Evolutionary conservation across 2,329 filamentous ascomycete genomes (phyloP), one percentile per base, ranked within the genome.

Genomic region (Elsinoe perseae): DNA sequence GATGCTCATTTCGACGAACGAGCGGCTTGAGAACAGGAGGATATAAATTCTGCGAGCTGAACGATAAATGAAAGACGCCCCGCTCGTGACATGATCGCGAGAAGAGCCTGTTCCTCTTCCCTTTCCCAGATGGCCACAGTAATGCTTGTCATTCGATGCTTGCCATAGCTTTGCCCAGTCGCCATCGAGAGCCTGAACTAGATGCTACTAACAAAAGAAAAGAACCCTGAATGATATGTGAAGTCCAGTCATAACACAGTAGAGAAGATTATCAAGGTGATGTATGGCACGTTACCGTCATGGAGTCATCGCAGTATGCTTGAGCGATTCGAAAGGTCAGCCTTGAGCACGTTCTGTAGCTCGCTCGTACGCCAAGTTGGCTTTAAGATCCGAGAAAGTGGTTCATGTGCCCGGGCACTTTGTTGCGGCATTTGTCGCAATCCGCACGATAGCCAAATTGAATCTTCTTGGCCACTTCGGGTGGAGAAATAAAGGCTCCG

Each of bases 321-420:
- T 14, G 32, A 36, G n/a, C 32, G 5, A 4, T 36, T 36, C 32
- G 32, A 9, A 12, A 14, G 9, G n/a, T 9, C 43, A 48, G 43
- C 16, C 18, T 25, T 9, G 28, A 48, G 14, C 23, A 32, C 8
- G 8, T 18, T 30, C 18, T 27, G 43, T 2, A 4, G 48, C 23
- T 52, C 16, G 5, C 14, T 20, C 9, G 14, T 8, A 5, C 36
- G 12, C 27, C 30, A 25, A 36, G 28, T 3, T 23, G 27, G 9
- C 9, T 36, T 58, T 43, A 58, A 18, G 52, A n/a, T 8, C 56
- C 62, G 16, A 74, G 58, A 58, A 76, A 76, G 61, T 77, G 75
- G 56, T 74, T 74, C 66, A 76, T 76, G 57, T 78, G 75, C 0
- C 75, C 75, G 1, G 75, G 75, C n/a, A 77, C 72, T 55, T 70